phyloP scores from a whole-genome alignment of 345 rosid genomes.

The Salix arbutifolia region DNA sequence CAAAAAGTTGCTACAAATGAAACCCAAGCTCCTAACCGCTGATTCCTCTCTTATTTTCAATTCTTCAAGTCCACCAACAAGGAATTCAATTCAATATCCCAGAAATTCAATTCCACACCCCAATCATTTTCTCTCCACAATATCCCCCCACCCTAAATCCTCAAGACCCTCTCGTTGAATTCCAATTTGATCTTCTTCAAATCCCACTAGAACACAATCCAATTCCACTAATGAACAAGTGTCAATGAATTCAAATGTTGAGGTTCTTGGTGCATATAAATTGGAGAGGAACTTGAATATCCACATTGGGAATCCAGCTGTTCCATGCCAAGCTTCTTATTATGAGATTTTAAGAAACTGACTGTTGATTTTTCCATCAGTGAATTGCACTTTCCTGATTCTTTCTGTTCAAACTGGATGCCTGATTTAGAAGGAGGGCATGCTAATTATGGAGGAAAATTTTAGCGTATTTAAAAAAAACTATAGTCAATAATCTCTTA shows the following conservation, averaged over 20 bases:
- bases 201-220: conserved; percentile 17
- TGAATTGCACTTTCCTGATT: neutral
- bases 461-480: too few relatives aligned
- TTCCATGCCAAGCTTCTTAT: conserved; percentile 12
- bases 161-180: conserved; percentile 23
- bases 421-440: neutral
- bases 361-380: neutral
- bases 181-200: conserved; percentile 32
- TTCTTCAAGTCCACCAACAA: conserved; percentile 5
- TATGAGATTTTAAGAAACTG: neutral
- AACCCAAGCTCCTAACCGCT: conserved; percentile 22
- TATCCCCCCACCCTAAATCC: neutral
- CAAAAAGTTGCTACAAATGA: conserved; percentile 25
- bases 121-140: conserved; percentile 14
- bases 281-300: conserved; percentile 37
- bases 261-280: conserved; percentile 21
- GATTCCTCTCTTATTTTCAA: conserved; percentile 18
- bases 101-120: conserved; percentile 15
- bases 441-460: neutral
- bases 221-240: conserved; percentile 3
- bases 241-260: conserved; percentile 4
- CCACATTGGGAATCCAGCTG: conserved; percentile 44
- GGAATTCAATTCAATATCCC: conserved; percentile 17
- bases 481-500: neutral
- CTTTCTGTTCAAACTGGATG: neutral